Evolutionary conservation across 768 basidiomycete genomes (phyloP), one percentile per base, ranked within the genome.

Genomic region (Asterophora parasitica): DNA sequence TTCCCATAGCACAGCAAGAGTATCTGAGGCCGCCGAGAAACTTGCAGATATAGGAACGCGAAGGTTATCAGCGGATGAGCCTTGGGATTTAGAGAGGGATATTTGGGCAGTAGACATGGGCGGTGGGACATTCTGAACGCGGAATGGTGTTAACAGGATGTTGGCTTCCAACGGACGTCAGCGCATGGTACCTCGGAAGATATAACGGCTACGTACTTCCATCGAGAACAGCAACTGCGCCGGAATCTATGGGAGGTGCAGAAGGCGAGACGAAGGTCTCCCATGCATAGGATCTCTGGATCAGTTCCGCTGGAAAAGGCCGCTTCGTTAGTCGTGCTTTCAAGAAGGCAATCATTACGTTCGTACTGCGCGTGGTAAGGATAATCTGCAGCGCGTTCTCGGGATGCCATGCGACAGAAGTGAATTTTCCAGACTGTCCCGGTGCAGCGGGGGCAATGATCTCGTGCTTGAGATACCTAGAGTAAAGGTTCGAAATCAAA

Each of bases 71-170:
- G 53, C 51, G 30, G 50, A 15, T 9, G 59, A 31, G 37, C 45
- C 13, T 30, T 63, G 51, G 10, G 57, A 37, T 11, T 60, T 55
- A 8, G 65, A 57, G 12, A 72, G 48, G 0, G 60, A 30, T 9
- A 78, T 68, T 51, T 73, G 66, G 50, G 76, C 73, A 1, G 91
- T 85, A 1, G 84, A 88, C 92, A 96, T 94, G 0, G 96, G 96
- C n/a, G 96, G 96, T n/a, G 95, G 96, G 4, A 95, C 78, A 60
- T 96, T 97, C 67, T 95, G 90, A 0, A 81, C 78, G 33, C 93
- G 79, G 76, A 98, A 98, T 12, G 96, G 89, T 2, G 95, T 99
- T 33, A 99, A 70, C 3, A 94, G 78, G 47, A 91, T 68, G 16
- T 71, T 72, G 2, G 80, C 93, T 95, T 62, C 36, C 20, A 13